Evolutionary conservation across 1,284 basidiomycete genomes (phyloP).

Genomic region (Tremellales sp.): DNA sequence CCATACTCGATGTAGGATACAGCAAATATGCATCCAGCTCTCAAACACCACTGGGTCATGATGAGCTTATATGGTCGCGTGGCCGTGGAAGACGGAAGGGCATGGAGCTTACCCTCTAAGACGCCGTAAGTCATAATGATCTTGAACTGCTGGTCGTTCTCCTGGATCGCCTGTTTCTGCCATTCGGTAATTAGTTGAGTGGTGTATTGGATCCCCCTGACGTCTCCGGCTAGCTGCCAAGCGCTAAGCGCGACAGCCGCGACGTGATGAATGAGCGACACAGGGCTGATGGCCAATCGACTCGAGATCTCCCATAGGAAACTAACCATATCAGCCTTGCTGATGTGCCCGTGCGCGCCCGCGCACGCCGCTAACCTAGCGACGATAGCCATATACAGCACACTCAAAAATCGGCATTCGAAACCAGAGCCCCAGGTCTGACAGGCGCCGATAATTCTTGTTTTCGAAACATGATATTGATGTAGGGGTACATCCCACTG

Average conservation of each 20-base stretch:
- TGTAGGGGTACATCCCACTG: background rate
- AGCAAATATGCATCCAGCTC: conserved; percentile 3
- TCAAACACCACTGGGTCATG: conserved; percentile 2
- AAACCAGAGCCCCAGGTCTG: background rate
- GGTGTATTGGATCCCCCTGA: background rate
- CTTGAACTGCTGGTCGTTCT: conserved; percentile 3
- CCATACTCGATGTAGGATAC: background rate
- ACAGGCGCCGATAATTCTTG: background rate
- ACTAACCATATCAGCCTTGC: too few species aligned
- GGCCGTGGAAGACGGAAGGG: too few species aligned
- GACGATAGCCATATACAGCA: conserved; percentile 1
- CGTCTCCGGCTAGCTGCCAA: conserved; percentile 1
- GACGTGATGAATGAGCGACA: conserved; percentile 2
- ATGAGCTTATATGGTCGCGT: background rate
- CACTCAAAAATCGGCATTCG: conserved; percentile 1
- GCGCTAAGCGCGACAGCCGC: background rate
- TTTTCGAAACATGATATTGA: conserved; percentile 3
- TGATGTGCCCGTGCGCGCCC: too few species aligned
- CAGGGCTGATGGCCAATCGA: conserved; percentile 1
- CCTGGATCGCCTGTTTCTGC: background rate
- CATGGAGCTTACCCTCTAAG: conserved; percentile 3
- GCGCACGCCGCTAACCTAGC: too few species aligned
- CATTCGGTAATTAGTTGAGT: background rate
- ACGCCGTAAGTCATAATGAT: conserved; percentile 3
- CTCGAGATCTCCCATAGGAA: conserved; percentile 2